Conservation (phyloP, 495 filamentous ascomycete genomes). For the Trypethelium eluteriae region DNA sequence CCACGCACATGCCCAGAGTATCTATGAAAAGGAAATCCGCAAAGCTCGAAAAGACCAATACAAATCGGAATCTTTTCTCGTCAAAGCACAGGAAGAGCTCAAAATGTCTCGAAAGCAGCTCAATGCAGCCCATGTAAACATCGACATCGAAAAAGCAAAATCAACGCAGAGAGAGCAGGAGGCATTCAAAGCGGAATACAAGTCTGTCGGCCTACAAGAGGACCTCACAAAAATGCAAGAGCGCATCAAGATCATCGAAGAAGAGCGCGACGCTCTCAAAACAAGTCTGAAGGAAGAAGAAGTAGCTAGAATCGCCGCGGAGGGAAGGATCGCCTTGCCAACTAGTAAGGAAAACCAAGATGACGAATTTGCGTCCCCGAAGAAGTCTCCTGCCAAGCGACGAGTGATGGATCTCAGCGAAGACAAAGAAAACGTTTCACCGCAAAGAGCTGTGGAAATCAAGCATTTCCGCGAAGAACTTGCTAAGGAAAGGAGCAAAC, state of each 20-base stretch:
- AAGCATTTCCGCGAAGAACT: conserved; percentile 56
- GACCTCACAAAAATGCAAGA: conserved; percentile 59
- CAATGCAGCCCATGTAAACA: conserved; percentile 47
- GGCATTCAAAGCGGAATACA: conserved; percentile 64
- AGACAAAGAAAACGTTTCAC: conserved; percentile 37
- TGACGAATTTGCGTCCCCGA: conserved; percentile 32
- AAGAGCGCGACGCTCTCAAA: conserved; percentile 61
- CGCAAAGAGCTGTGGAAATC: conserved; percentile 34
- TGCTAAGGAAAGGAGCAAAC: conserved; percentile 55
- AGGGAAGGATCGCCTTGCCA: conserved; percentile 57
- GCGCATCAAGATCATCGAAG: conserved; percentile 56
- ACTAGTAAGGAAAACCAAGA: conserved; percentile 35
- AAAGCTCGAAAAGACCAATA: conserved; percentile 78
- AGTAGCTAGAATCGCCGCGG: conserved; percentile 53
- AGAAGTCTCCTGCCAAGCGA: conserved; percentile 32
- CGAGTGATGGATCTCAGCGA: conserved; percentile 23
- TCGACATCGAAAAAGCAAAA: conserved; percentile 43
- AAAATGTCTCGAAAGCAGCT: conserved; percentile 55
- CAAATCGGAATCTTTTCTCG: conserved; percentile 65
- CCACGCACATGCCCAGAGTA: conserved; percentile 58
- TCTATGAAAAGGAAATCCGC: conserved; percentile 80
- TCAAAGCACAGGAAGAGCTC: conserved; percentile 77
- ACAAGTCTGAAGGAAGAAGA: conserved; percentile 53
- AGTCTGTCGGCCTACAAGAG: conserved; percentile 64
- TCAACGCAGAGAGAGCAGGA: conserved; percentile 58